Percentiles rank a stretch among this genome's conserved stretches.
These are phyloP conservation scores for Leccinum boreale DNA, from an alignment of 768 basidiomycete species.

Conservation along the genomic window DNA sequence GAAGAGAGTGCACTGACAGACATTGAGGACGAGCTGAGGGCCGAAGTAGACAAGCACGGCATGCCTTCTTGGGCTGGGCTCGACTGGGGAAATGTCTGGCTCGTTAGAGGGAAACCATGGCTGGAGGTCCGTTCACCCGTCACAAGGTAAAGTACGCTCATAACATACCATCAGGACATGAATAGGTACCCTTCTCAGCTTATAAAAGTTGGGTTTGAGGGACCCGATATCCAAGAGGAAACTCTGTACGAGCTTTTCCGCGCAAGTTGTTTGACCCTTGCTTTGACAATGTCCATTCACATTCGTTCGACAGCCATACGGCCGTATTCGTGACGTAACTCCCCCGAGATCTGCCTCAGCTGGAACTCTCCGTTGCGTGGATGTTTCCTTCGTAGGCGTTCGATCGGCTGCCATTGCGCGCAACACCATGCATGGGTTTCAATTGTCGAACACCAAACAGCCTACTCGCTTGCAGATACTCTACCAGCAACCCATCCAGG, in stretches of 20 bases:
- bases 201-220: constrained; percentile 81
- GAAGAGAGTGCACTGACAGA: constrained; percentile 38
- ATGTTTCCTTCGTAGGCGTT: constrained; percentile 57
- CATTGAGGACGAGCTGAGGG: constrained; percentile 49
- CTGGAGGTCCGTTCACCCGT: constrained; percentile 53
- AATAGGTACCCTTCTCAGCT: constrained; percentile 71
- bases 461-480: constrained; percentile 48
- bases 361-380: constrained; percentile 64
- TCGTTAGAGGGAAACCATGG: constrained; percentile 80
- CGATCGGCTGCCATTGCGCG: constrained; percentile 78
- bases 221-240: constrained; percentile 83
- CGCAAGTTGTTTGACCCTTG: constrained; percentile 40
- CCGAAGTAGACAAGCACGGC: constrained; percentile 44
- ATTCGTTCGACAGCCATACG: constrained; percentile 60
- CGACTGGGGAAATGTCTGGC: constrained; percentile 54
- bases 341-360: constrained; percentile 59
- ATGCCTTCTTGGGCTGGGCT: constrained; percentile 63
- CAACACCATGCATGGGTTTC: constrained; percentile 71
- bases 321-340: constrained; percentile 67
- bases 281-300: neutral
- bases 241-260: constrained; percentile 72
- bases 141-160: neutral
- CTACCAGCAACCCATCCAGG: constrained; percentile 65
- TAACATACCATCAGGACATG: constrained; percentile 62
- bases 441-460: constrained; percentile 29